Conservation (phyloP, 2,329 filamentous ascomycete species). For the Colletotrichum karsti region DNA sequence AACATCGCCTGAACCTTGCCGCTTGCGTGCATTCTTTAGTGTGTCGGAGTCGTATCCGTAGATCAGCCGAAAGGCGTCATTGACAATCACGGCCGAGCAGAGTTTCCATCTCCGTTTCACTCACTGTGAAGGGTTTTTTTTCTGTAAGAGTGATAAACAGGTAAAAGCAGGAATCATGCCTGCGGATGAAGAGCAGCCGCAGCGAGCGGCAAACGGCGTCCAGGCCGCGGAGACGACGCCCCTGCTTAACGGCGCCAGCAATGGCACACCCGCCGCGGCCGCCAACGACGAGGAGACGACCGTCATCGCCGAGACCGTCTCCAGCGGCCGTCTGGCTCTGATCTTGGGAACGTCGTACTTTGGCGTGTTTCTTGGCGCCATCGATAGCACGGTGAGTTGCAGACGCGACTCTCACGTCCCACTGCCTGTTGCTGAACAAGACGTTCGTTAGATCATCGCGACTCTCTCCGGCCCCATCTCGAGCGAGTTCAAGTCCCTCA, state of each 20-base stretch:
- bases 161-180: neutral
- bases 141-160: neutral
- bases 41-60: constrained; percentile 4
- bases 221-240: constrained; percentile 27
- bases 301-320: constrained; percentile 57
- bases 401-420: neutral
- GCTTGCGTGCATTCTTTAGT: neutral
- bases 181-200: constrained; percentile 18
- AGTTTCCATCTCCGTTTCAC: neutral
- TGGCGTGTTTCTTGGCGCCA: constrained; percentile 70
- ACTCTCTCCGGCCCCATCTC: constrained; percentile 87
- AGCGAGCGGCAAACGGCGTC: neutral
- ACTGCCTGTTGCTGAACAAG: neutral
- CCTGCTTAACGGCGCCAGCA: constrained; percentile 16
- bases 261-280: neutral
- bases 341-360: constrained; percentile 64
- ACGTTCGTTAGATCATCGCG: constrained; percentile 66
- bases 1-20: neutral
- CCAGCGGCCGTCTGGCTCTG: constrained; percentile 56
- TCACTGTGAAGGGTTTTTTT: neutral
- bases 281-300: constrained; percentile 52
- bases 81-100: neutral
- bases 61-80: constrained; percentile 16
- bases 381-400: constrained; percentile 55
- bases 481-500: constrained; percentile 82